phyloP scores from a whole-genome alignment of 2,329 filamentous ascomycete genomes.

The Juglanconis sp. region DNA sequence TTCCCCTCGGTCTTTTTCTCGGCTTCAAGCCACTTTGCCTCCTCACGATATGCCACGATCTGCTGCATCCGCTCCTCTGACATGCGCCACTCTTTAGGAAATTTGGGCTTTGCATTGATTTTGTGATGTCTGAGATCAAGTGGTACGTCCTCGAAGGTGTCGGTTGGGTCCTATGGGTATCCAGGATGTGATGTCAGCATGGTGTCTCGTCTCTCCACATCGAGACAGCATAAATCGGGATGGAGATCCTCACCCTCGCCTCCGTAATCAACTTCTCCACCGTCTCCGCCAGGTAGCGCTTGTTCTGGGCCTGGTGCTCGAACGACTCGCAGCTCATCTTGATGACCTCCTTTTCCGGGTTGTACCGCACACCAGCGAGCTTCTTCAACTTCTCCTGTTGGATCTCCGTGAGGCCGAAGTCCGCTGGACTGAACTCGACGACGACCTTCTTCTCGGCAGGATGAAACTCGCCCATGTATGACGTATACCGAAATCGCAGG shows the following conservation, averaged over 20 bases:
- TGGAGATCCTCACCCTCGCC: constrained; percentile 56
- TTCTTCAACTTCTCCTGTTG: constrained; percentile 84
- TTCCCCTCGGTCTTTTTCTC: constrained; percentile 49
- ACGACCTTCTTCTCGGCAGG: constrained; percentile 92
- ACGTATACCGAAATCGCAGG: constrained; percentile 93
- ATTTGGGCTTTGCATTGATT: constrained; percentile 62
- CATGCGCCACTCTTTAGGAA: constrained; percentile 81
- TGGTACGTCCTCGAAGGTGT: constrained; percentile 85
- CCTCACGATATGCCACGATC: constrained; percentile 59
- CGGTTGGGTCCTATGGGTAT: constrained; percentile 57
- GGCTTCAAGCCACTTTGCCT: constrained; percentile 52
- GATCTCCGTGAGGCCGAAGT: constrained; percentile 64
- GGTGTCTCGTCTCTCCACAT: neutral
- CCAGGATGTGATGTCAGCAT: neutral
- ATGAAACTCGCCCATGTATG: constrained; percentile 91
- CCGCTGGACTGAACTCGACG: constrained; percentile 76
- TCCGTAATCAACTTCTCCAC: constrained; percentile 70
- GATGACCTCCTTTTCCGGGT: constrained; percentile 75
- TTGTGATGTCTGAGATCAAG: constrained; percentile 85
- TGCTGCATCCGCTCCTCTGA: constrained; percentile 64
- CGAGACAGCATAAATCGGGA: too few species aligned
- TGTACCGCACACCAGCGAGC: constrained; percentile 80
- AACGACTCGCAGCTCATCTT: constrained; percentile 91
- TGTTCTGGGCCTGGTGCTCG: constrained; percentile 90
- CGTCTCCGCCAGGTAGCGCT: constrained; percentile 83